Evolutionary conservation across 345 rosid species (phyloP).

Genomic region (Salix koriyanagi): DNA sequence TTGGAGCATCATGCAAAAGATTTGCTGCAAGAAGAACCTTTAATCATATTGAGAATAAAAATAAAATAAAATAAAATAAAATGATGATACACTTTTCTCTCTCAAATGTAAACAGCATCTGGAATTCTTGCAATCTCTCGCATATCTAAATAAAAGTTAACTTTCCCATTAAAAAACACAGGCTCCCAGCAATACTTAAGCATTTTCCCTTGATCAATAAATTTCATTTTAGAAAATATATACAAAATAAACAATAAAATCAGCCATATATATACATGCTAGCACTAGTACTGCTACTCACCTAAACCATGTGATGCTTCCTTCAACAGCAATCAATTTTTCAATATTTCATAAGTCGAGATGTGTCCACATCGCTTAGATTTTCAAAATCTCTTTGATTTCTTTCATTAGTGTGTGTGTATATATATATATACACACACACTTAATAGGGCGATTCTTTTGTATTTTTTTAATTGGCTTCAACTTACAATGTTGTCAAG

Average conservation of each 20-base stretch:
- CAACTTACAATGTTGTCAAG: not conserved
- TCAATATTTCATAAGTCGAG: not conserved
- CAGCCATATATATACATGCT: too few relatives aligned
- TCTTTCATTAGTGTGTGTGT: not conserved
- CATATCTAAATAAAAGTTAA: too few relatives aligned
- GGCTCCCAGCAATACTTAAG: too few relatives aligned
- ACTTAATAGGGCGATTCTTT: not conserved
- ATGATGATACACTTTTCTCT: slow-evolving; percentile 1
- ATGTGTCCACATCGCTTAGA: not conserved
- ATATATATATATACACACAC: too few relatives aligned
- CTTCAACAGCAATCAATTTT: not conserved
- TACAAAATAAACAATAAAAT: not conserved
- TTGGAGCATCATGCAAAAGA: not conserved
- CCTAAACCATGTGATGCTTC: not conserved
- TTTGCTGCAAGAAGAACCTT: not conserved
- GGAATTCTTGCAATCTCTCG: too few relatives aligned
- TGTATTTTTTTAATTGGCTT: not conserved
- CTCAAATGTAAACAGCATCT: too few relatives aligned
- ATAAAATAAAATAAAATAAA: not conserved
- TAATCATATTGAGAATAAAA: not conserved
- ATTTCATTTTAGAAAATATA: not conserved
- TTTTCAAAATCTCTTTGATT: not conserved
- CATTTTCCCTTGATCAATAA: not conserved
- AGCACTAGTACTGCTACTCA: not conserved
- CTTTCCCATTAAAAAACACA: too few relatives aligned